These are phyloP conservation scores for Sporisorium scitamineum DNA, from an alignment of 1,284 basidiomycete genomes.

Conservation along the genomic window DNA sequence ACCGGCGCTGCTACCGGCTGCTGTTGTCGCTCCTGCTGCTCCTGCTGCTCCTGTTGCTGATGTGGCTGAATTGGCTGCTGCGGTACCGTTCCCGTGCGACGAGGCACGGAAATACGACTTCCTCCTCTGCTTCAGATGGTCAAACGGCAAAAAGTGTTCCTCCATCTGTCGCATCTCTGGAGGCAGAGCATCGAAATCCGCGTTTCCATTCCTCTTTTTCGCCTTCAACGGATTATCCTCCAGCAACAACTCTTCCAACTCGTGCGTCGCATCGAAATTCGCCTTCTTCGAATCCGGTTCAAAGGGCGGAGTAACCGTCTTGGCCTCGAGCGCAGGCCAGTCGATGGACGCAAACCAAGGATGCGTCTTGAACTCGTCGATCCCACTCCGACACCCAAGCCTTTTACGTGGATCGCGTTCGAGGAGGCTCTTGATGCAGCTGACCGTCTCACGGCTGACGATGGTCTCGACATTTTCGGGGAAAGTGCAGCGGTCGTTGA, in stretches of 20 bases:
- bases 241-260: constrained; percentile 91
- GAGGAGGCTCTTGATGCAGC: constrained; percentile 72
- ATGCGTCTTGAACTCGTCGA: constrained; percentile 77
- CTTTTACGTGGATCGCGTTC: constrained; percentile 86
- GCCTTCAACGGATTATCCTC: constrained; percentile 98
- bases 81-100: not conserved
- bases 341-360: constrained; percentile 88
- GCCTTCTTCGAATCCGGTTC: constrained; percentile 97
- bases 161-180: constrained; percentile 97
- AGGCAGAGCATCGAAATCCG: constrained; percentile 84
- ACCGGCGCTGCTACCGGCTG: not conserved
- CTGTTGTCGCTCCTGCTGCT: not conserved
- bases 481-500: constrained; percentile 61
- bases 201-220: constrained; percentile 87
- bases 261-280: constrained; percentile 99
- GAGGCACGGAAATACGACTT: constrained; percentile 59
- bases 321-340: constrained; percentile 82
- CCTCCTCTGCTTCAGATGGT: constrained; percentile 62
- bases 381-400: constrained; percentile 82
- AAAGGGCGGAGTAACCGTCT: constrained; percentile 85
- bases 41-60: not conserved
- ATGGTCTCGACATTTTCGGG: constrained; percentile 64
- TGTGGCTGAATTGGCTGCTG: not conserved
- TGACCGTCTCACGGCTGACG: constrained; percentile 53
- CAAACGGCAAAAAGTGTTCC: constrained; percentile 75